These are phyloP conservation scores for Plasmopara muralis DNA, from an alignment of 352 stramenopile species.

Conservation along the genomic window DNA sequence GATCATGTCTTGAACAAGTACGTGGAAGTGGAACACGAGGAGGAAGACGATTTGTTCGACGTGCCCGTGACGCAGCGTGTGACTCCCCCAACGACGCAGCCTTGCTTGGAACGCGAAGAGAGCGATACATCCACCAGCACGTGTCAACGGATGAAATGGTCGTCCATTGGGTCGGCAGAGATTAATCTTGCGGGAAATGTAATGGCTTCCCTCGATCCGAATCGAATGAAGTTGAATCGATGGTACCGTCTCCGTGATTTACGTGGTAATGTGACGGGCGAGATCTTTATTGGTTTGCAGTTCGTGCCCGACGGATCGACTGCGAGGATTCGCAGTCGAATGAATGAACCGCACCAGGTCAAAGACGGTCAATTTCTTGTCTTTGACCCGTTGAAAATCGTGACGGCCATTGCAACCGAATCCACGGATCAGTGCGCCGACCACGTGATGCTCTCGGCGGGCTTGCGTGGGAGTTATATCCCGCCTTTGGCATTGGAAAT, in stretches of 20 bases:
- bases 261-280: constrained; percentile 70
- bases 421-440: constrained; percentile 36
- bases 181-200: constrained; percentile 82
- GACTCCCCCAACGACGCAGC: constrained; percentile 14
- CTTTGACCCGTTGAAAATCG: constrained; percentile 82
- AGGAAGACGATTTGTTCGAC: constrained; percentile 40
- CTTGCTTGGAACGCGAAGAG: constrained; percentile 36
- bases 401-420: constrained; percentile 41
- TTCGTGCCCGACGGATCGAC: constrained; percentile 52
- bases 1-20: constrained; percentile 82
- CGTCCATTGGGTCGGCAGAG: constrained; percentile 67
- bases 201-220: constrained; percentile 62
- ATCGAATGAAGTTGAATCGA: constrained; percentile 61
- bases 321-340: constrained; percentile 20
- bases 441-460: constrained; percentile 67
- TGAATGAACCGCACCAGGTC: constrained; percentile 63
- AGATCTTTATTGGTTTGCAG: constrained; percentile 78
- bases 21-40: constrained; percentile 73
- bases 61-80: constrained; percentile 15
- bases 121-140: constrained; percentile 27
- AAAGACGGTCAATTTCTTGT: constrained; percentile 80
- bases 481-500: constrained; percentile 81
- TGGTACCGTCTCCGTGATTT: constrained; percentile 81
- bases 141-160: constrained; percentile 60
- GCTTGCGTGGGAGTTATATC: constrained; percentile 74